phyloP scores from a whole-genome alignment of 1,139 yeast genomes.

The Casaregolazyma lundiana region DNA sequence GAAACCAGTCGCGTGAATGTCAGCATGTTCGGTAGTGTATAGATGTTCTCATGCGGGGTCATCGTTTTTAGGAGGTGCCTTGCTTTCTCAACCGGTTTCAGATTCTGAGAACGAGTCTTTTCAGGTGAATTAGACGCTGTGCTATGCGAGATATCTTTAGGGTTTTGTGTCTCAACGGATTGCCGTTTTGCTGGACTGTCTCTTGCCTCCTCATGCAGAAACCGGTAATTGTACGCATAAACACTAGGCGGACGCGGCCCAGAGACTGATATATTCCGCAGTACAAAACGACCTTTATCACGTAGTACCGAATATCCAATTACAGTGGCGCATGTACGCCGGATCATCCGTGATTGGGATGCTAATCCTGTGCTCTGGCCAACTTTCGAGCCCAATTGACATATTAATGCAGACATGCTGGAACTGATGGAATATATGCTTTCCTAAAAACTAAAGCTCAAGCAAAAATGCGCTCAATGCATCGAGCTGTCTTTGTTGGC shows the following conservation, averaged over 20 bases:
- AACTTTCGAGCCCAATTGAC: too few relatives aligned
- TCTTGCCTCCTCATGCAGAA: too few relatives aligned
- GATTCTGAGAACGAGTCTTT: too few relatives aligned
- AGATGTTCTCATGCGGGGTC: conserved; percentile 47
- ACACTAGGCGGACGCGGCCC: not conserved
- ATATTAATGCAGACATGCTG: too few relatives aligned
- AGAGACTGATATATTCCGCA: not conserved
- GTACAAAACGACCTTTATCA: not conserved
- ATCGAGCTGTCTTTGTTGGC: too few relatives aligned
- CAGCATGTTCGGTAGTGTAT: conserved; percentile 79
- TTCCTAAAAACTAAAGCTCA: too few relatives aligned
- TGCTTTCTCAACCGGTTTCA: not conserved
- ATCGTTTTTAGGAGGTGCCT: conserved; percentile 4
- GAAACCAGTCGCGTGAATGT: conserved; percentile 73
- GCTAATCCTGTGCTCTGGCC: too few relatives aligned
- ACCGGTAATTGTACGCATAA: not conserved
- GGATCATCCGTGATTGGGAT: not conserved
- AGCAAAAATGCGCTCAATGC: too few relatives aligned
- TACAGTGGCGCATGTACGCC: not conserved
- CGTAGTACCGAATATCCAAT: not conserved
- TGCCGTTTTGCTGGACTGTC: not conserved
- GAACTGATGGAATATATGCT: too few relatives aligned
- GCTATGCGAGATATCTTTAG: too few relatives aligned
- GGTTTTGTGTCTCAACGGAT: not conserved
- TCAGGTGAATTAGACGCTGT: too few relatives aligned